phyloP scores from a whole-genome alignment of 306 rosid species.

The Fagus crenata region DNA sequence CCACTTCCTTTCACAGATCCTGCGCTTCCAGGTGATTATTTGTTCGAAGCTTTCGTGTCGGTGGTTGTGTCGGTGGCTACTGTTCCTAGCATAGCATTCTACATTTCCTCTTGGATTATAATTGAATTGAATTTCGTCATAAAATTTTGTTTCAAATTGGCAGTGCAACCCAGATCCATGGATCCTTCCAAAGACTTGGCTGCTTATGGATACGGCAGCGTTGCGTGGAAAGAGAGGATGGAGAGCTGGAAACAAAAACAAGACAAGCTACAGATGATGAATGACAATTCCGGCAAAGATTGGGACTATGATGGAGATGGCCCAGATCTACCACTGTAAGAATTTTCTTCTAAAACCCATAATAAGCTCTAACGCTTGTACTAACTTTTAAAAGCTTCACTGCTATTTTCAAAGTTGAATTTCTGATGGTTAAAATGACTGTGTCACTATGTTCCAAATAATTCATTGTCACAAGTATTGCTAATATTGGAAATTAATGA shows the following conservation, averaged over 20 bases:
- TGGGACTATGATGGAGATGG: slow-evolving; percentile 32
- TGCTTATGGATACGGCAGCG: slow-evolving; percentile 73
- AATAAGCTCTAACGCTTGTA: no score
- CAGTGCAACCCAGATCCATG: slow-evolving; percentile 55
- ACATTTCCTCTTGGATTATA: neutral
- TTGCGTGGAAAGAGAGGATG: slow-evolving; percentile 68
- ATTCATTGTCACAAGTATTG: neutral
- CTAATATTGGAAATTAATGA: neutral
- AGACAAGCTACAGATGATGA: slow-evolving; percentile 28
- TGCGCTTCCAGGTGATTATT: slow-evolving; percentile 27
- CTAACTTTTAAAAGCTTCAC: neutral
- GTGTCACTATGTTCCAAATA: neutral
- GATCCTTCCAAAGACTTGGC: slow-evolving; percentile 67
- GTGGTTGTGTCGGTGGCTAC: neutral
- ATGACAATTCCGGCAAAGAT: slow-evolving; percentile 31
- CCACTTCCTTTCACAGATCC: slow-evolving; percentile 33
- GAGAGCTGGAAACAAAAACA: slow-evolving; percentile 59
- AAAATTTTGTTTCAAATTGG: neutral
- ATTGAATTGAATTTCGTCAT: neutral
- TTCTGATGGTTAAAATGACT: slow-evolving; percentile 4
- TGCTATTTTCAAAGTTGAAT: neutral
- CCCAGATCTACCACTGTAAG: slow-evolving; percentile 48
- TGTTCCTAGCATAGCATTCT: neutral
- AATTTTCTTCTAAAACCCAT: no score
- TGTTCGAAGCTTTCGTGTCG: neutral